Evolutionary conservation across 2,329 filamentous ascomycete genomes (phyloP), one percentile per base, ranked within the genome.

Genomic region (Westerdykella ornata): DNA sequence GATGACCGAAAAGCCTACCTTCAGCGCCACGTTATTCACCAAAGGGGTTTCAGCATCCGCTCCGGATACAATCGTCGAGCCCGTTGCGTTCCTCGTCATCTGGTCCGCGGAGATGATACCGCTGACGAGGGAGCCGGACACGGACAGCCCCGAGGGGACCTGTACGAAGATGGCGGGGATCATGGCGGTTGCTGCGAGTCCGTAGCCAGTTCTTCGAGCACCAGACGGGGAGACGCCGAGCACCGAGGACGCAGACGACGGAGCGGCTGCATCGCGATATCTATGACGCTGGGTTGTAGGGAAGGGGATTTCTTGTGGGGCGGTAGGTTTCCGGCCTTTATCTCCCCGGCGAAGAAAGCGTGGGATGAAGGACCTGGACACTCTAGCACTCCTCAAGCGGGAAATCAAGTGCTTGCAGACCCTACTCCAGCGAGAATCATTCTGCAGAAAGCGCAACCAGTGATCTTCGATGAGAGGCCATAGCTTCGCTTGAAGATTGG

Each of bases 121-220:
- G 0, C 71, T 68, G 1, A 82, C 71, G 14, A 82, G 57, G 12
- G 70, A 73, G 1, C 78, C 78, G 39, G 69, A 73, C 1, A 79
- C 77, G 2, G 77, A 75, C 2, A 82, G 65, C 1, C 78, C 78
- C 2, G 72, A 76, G 0, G 78, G 78, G 0, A 82, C 78, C 44
- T 80, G 76, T 2, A 81, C 76, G 48, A 94, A 94, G 48, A 95
- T 94, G 4, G 84, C 88, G 0, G 88, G 88, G 8, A 95, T 69
- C 73, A 95, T 86, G 1, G 85, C 84, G 0, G 87, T 86, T 0
- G 88, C 88, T 0, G 88, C 88, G 2, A 94, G 77, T 1, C 84
- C 85, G 60, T 89, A 88, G 11, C 83, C 80, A 7, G 22, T 26
- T 26, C 12, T 26, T 26, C 22, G 22, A 26, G 22, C 22, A 9